Percentiles rank a stretch among this genome's conserved stretches.
These are phyloP conservation scores for Pythium insidiosum DNA, from an alignment of 352 stramenopile species.

Conservation along the genomic window DNA sequence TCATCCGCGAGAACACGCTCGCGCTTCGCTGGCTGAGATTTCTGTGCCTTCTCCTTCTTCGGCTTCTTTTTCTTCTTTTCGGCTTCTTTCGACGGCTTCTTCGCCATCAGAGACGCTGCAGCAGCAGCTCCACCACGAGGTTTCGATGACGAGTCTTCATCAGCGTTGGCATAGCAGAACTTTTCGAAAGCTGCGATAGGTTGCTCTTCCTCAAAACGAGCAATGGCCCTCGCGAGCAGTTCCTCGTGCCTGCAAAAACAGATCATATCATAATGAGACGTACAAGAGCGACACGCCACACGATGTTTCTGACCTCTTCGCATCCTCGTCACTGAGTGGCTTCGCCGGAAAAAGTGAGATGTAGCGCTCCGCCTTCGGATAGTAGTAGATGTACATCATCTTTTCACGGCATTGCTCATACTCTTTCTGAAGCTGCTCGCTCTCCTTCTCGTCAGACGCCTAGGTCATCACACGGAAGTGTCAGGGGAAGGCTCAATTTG, in stretches of 20 bases:
- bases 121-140: too few relatives aligned
- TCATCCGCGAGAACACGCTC: conserved; percentile 37
- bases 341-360: conserved; percentile 56
- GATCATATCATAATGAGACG: too few relatives aligned
- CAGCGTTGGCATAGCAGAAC: conserved; percentile 61
- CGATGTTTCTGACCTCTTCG: conserved; percentile 19
- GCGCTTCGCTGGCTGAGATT: conserved; percentile 11
- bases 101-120: conserved; percentile 43
- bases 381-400: conserved; percentile 84
- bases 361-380: conserved; percentile 60
- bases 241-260: conserved; percentile 43
- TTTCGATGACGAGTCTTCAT: conserved; percentile 1
- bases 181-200: conserved; percentile 55
- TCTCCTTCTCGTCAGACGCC: conserved; percentile 30
- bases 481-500: too few relatives aligned
- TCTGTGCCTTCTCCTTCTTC: conserved; percentile 52
- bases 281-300: neutral
- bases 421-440: conserved; percentile 24
- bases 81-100: conserved; percentile 60
- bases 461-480: too few relatives aligned
- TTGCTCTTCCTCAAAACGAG: conserved; percentile 48
- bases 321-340: conserved; percentile 39
- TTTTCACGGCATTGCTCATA: conserved; percentile 43
- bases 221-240: conserved; percentile 32
- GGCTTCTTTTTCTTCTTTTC: conserved; percentile 48